Conservation (phyloP, 495 filamentous ascomycete species). For the Xylaria longipes region DNA sequence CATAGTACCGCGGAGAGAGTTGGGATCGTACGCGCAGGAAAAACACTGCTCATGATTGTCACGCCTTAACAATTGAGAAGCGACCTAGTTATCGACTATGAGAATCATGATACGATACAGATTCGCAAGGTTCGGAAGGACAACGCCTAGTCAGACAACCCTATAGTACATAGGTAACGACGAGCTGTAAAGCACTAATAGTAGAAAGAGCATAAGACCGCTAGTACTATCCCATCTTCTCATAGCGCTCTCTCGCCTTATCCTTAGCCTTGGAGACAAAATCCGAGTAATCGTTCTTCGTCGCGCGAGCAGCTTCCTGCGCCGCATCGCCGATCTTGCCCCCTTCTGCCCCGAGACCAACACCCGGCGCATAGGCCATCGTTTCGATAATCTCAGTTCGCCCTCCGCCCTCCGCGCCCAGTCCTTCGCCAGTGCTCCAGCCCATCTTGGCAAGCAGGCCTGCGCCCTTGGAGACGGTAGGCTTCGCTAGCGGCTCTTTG, state of each 20-base stretch:
- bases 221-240: slow-evolving; percentile 55
- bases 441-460: slow-evolving; percentile 90
- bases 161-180: slow-evolving; percentile 2
- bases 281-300: slow-evolving; percentile 69
- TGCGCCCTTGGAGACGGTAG: slow-evolving; percentile 77
- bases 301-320: slow-evolving; percentile 78
- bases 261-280: slow-evolving; percentile 82
- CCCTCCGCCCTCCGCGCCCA: slow-evolving; percentile 81
- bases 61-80: neutral
- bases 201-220: neutral
- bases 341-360: slow-evolving; percentile 84
- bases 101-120: neutral
- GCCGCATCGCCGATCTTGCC: slow-evolving; percentile 83
- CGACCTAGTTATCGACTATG: neutral
- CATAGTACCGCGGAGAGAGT: neutral
- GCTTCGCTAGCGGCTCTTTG: slow-evolving; percentile 36
- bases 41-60: neutral
- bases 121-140: neutral
- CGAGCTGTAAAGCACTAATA: neutral
- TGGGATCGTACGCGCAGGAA: neutral
- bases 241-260: slow-evolving; percentile 79
- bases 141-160: neutral
- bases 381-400: slow-evolving; percentile 78
- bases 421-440: slow-evolving; percentile 78
- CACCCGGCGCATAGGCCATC: slow-evolving; percentile 80